phyloP scores from a whole-genome alignment of 441 rosid genomes.

The Euphorbia schlechtendalii region DNA sequence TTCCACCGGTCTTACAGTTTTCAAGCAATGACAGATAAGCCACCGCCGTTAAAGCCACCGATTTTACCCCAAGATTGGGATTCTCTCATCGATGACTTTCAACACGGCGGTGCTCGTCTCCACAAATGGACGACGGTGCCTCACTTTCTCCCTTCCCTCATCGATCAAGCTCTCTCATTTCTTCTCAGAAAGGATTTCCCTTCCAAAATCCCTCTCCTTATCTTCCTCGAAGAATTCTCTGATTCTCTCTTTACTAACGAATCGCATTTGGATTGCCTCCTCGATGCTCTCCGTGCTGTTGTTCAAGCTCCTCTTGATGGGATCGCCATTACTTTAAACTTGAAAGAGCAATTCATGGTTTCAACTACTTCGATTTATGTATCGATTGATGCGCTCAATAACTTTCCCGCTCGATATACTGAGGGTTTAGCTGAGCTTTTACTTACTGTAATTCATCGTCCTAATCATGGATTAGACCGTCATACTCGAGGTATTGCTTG shows the following conservation, averaged over 20 bases:
- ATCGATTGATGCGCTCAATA: slow-evolving; percentile 36
- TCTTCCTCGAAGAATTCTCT: slow-evolving; percentile 71
- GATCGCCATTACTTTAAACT: slow-evolving; percentile 34
- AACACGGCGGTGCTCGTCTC: slow-evolving; percentile 46
- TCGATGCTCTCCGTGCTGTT: slow-evolving; percentile 50
- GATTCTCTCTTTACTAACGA: slow-evolving; percentile 29
- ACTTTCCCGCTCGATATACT: slow-evolving; percentile 29
- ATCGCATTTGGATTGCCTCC: slow-evolving; percentile 42
- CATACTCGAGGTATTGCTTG: slow-evolving; percentile 77
- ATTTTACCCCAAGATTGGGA: slow-evolving; percentile 78
- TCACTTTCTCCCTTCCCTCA: slow-evolving; percentile 27
- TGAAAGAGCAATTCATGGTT: slow-evolving; percentile 77
- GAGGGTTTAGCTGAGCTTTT: slow-evolving; percentile 62
- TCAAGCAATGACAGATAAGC: slow-evolving; percentile 8
- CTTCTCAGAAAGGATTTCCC: slow-evolving; percentile 62
- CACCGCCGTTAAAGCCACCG: slow-evolving; percentile 38
- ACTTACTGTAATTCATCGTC: slow-evolving; percentile 70
- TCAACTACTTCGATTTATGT: slow-evolving; percentile 61
- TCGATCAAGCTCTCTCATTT: slow-evolving; percentile 55
- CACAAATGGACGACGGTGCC: slow-evolving; percentile 38
- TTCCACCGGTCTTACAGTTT: background rate
- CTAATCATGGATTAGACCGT: slow-evolving; percentile 76
- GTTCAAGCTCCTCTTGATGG: slow-evolving; percentile 69
- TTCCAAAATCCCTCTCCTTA: slow-evolving; percentile 56
- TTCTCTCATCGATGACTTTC: slow-evolving; percentile 64